Percentiles rank a stretch among this genome's conserved stretches.
These are phyloP conservation scores for Neurospora tetrasperma DNA, from an alignment of 495 filamentous ascomycete genomes.

Conservation along the genomic window DNA sequence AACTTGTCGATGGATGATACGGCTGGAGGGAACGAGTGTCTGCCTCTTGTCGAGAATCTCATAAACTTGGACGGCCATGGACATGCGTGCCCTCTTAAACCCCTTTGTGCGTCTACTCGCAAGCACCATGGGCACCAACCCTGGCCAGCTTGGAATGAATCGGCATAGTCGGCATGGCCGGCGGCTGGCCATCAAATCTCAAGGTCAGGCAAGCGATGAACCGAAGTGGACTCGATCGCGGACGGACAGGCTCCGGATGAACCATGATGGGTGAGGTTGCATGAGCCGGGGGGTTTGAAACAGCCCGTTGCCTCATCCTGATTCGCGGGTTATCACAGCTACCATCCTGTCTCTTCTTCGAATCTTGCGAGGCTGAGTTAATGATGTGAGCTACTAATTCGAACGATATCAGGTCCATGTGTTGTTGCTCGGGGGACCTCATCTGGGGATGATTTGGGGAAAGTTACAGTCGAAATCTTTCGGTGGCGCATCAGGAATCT, in stretches of 20 bases:
- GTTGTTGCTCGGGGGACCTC: neutral
- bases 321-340: neutral
- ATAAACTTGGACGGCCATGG: neutral
- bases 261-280: slow-evolving; percentile 1
- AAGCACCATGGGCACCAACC: neutral
- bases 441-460: neutral
- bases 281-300: neutral
- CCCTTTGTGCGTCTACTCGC: neutral
- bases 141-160: neutral
- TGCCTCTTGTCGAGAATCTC: neutral
- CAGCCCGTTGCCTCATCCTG: neutral
- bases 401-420: neutral
- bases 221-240: slow-evolving; percentile 2
- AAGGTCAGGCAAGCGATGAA: neutral
- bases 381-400: neutral
- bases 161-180: neutral
- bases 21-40: neutral
- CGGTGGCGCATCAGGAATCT: too few species aligned
- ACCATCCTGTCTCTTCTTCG: neutral
- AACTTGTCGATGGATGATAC: neutral
- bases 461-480: neutral
- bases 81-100: neutral
- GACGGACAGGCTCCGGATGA: slow-evolving; percentile 13
- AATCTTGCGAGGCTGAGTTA: neutral
- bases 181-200: neutral